Evolutionary conservation across 768 basidiomycete species (phyloP).

Genomic region (Podaxis sp.): DNA sequence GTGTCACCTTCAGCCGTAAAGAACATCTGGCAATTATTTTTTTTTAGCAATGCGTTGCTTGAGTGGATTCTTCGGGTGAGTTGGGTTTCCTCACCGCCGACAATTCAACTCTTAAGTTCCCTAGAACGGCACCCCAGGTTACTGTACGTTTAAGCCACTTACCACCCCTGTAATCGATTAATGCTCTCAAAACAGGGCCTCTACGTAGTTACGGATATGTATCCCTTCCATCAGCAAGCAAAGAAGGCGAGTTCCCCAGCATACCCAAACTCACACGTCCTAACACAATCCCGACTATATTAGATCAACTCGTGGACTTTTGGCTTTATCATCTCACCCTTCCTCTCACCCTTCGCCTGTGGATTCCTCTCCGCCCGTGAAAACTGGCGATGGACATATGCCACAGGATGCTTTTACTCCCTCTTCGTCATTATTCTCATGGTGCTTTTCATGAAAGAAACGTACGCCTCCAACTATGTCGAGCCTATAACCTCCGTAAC

Average conservation of each 20-base stretch:
- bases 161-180: not conserved
- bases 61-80: constrained; percentile 55
- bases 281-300: not conserved
- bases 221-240: constrained; percentile 69
- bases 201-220: constrained; percentile 62
- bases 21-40: not conserved
- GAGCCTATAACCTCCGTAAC: not conserved
- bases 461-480: constrained; percentile 36
- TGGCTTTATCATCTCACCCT: constrained; percentile 68
- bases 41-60: constrained; percentile 54
- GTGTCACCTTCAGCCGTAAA: not conserved
- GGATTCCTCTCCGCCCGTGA: constrained; percentile 65
- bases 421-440: constrained; percentile 56
- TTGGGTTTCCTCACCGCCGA: constrained; percentile 12
- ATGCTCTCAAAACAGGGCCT: constrained; percentile 40
- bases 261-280: not conserved
- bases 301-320: constrained; percentile 73
- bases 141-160: constrained; percentile 37
- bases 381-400: constrained; percentile 67
- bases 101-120: not conserved
- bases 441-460: constrained; percentile 63
- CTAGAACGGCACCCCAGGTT: constrained; percentile 60
- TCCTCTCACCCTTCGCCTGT: constrained; percentile 64
- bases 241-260: constrained; percentile 44
- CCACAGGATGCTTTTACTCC: constrained; percentile 61